Base-by-base conservation (phyloP, 192 early-diverging fungal genomes). In the Gorgonomyces haynaldii region DNA sequence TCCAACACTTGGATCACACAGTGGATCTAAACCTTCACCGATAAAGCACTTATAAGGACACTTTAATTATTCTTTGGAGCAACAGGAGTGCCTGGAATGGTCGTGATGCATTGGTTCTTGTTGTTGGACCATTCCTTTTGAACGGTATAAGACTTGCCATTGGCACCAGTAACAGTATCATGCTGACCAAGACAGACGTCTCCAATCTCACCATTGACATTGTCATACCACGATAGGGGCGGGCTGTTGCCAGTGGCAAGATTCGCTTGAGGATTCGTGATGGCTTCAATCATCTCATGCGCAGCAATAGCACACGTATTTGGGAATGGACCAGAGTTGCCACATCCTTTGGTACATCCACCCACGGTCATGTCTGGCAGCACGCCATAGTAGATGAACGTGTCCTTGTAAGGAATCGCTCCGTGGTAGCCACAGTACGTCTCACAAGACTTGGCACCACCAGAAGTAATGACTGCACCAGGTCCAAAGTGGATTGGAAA, bases 401-500 rank as follows among this genome's bases (percentile, higher is more conserved):
- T 1, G 1, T 31, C 38, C 4, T 47, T 47, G 27, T n/a, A 7
- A 1, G 56, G 43, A 13, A 62, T 48, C 13, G 58, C 45, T 7
- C 53, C 39, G 52, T 64, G 61, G 40, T 63, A 56, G n/a, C 58
- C 58, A 31, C 62, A 63, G 30, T 53, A 56, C 12, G 20, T 39
- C 13, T 29, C 19, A 35, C 56, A 58, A 24, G 50, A 17, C 6
- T 26, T 19, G 28, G 27, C 13, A 10, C 25, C 15, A 13, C 15
- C 16, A 17, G n/a, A 4, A 29, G 39, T 31, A 25, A 55, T 30
- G 16, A 19, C 37, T 17, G 50, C 37, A n/a, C n/a, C n/a, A 9
- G 47, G 57, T n/a, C n/a, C 58, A 23, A 62, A 62, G 26, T 63
- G 59, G 49, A 64, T 64, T 20, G 61, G 52, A 50, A 34, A 61